Percentiles rank a stretch among this genome's conserved stretches.
phyloP scores from a whole-genome alignment of 2,329 filamentous ascomycete genomes.

The Orbilia ellipsospora region DNA sequence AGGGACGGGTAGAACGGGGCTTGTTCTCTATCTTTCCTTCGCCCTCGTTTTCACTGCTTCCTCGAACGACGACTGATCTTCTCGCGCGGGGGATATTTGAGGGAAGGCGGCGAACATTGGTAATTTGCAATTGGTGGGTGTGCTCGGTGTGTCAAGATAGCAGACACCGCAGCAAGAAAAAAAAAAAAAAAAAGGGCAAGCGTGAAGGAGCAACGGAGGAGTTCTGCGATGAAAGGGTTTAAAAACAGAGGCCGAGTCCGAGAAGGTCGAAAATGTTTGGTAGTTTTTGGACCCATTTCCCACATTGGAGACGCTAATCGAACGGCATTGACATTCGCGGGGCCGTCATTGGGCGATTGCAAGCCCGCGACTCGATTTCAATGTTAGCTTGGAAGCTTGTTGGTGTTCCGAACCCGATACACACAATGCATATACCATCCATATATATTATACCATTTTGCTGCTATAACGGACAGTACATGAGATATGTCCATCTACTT shows the following conservation, averaged over 20 bases:
- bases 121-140: constrained; percentile 31
- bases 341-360: constrained; percentile 26
- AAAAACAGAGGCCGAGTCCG: constrained; percentile 38
- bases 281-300: not conserved
- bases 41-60: not conserved
- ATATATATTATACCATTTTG: constrained; percentile 7
- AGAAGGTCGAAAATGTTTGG: constrained; percentile 12
- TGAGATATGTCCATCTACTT: constrained; percentile 20
- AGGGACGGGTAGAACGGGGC: constrained; percentile 46
- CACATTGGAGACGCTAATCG: constrained; percentile 28
- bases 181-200: constrained; percentile 38
- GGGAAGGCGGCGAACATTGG: constrained; percentile 32
- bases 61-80: constrained; percentile 30
- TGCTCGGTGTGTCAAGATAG: constrained; percentile 33
- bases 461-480: constrained; percentile 19
- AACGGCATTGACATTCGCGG: constrained; percentile 11
- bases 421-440: constrained; percentile 5
- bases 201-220: constrained; percentile 47
- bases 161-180: constrained; percentile 26
- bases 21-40: no score
- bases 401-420: constrained; percentile 37
- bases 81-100: constrained; percentile 39
- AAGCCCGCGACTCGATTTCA: constrained; percentile 6
- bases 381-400: not conserved
- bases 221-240: constrained; percentile 52